Percentiles rank a stretch among this genome's conserved stretches.
These are phyloP conservation scores for Phaseolus lunatus DNA, from an alignment of 306 rosid genomes.

Conservation along the genomic window DNA sequence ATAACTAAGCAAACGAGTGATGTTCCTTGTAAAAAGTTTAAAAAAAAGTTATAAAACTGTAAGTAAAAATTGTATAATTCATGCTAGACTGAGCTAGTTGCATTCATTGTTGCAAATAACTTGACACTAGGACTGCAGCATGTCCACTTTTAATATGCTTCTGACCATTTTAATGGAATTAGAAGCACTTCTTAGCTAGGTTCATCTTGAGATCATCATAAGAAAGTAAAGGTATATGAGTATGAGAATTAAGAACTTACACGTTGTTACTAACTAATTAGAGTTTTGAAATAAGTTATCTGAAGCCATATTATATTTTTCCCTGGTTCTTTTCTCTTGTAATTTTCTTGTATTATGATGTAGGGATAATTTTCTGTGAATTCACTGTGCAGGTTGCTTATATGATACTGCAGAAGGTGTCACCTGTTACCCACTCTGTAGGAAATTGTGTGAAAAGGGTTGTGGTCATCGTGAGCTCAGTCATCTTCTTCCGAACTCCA, in stretches of 20 bases:
- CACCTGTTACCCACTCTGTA: slow-evolving; percentile 96
- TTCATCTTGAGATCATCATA: background rate
- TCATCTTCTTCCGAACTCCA: slow-evolving; percentile 87
- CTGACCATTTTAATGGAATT: slow-evolving; percentile 2
- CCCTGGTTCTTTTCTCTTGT: background rate
- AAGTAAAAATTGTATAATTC: background rate
- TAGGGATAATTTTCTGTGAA: slow-evolving; percentile 33
- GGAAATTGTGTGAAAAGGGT: slow-evolving; percentile 95
- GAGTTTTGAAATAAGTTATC: background rate
- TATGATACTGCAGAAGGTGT: slow-evolving; percentile 93
- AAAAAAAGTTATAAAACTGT: background rate
- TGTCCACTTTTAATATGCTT: slow-evolving; percentile 13
- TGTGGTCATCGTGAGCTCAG: slow-evolving; percentile 93
- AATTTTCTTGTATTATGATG: background rate
- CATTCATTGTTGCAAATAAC: background rate
- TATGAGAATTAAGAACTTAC: slow-evolving; percentile 8
- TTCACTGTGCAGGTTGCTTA: slow-evolving; percentile 80
- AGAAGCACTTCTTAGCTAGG: background rate
- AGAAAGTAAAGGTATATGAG: slow-evolving; percentile 1
- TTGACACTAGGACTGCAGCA: background rate
- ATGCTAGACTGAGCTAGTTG: background rate
- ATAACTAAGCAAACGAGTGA: no score
- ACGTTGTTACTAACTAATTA: slow-evolving; percentile 6
- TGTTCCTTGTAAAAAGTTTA: no score
- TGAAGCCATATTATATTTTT: background rate